Conservation (phyloP, 371 early-diverging fungal species). For the Lichtheimia hyalospora region DNA sequence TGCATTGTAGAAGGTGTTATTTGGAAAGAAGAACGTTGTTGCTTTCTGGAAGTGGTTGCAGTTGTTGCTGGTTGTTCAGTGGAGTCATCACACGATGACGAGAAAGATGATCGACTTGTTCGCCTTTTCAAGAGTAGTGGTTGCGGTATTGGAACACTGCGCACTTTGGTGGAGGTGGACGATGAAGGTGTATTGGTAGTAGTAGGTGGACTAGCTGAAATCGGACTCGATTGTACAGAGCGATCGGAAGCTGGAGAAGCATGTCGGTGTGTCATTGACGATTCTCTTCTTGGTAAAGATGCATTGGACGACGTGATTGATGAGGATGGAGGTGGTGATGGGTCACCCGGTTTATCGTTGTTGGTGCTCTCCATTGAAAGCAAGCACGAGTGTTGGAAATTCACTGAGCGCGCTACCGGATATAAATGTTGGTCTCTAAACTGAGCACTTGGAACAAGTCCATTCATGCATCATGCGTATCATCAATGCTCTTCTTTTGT, state of each 20-base stretch:
- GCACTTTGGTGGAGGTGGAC: conserved; percentile 18
- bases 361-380: no score
- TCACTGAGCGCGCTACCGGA: no score
- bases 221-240: background rate
- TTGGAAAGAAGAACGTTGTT: conserved; percentile 3
- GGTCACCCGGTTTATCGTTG: no score
- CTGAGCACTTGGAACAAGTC: no score
- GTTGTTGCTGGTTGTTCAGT: background rate
- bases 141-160: conserved; percentile 33
- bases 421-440: no score
- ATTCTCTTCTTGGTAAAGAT: background rate
- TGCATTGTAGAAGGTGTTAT: conserved; percentile 4
- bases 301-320: no score
- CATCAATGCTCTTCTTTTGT: no score
- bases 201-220: conserved; percentile 3
- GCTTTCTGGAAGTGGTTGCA: background rate
- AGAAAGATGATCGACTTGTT: conserved; percentile 30
- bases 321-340: no score
- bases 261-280: background rate
- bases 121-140: conserved; percentile 25
- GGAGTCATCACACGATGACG: conserved; percentile 20
- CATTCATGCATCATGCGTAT: no score
- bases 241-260: conserved; percentile 1
- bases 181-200: conserved; percentile 14
- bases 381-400: no score